Percentiles rank a stretch among this genome's conserved stretches.
Evolutionary conservation across 2,329 filamentous ascomycete species (phyloP).

Genomic region (Apiospora kogelbergensis): DNA sequence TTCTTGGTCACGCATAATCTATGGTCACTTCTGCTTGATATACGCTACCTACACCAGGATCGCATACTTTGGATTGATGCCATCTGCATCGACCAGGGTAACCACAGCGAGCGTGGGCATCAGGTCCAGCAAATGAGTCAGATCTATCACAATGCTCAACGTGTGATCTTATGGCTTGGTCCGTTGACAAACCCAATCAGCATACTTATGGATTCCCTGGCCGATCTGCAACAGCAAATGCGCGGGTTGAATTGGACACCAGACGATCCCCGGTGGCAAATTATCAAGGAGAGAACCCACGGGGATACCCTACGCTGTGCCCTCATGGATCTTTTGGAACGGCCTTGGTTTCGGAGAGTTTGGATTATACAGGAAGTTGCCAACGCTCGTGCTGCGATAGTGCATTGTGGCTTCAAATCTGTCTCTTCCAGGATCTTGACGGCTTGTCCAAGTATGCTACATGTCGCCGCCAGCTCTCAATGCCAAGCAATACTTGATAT

Average conservation of each 20-base stretch:
- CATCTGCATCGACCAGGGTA: slow-evolving; percentile 16
- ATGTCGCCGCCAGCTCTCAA: rapidly evolving
- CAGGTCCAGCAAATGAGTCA: slow-evolving; percentile 19
- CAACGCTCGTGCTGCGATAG: not conserved
- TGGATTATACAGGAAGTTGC: slow-evolving; percentile 9
- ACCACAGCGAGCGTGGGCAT: slow-evolving; percentile 15
- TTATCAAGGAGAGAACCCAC: not conserved
- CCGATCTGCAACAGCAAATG: not conserved
- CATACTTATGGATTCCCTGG: not conserved
- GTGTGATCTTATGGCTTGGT: slow-evolving; percentile 21
- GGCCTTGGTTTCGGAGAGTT: slow-evolving; percentile 3
- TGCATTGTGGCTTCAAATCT: not conserved
- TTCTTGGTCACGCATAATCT: not conserved
- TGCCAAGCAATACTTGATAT: not conserved
- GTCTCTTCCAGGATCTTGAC: not conserved
- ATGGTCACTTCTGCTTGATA: not conserved
- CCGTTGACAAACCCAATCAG: not conserved
- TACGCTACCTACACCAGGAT: not conserved
- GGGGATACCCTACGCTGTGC: not conserved
- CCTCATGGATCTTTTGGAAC: not conserved
- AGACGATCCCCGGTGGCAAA: not conserved
- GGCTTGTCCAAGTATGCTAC: not conserved
- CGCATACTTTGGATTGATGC: slow-evolving; percentile 9
- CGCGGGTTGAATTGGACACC: not conserved
- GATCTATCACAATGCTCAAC: slow-evolving; percentile 15